phyloP scores from a whole-genome alignment of 2,329 filamentous ascomycete genomes.

The Xylaria sp. region DNA sequence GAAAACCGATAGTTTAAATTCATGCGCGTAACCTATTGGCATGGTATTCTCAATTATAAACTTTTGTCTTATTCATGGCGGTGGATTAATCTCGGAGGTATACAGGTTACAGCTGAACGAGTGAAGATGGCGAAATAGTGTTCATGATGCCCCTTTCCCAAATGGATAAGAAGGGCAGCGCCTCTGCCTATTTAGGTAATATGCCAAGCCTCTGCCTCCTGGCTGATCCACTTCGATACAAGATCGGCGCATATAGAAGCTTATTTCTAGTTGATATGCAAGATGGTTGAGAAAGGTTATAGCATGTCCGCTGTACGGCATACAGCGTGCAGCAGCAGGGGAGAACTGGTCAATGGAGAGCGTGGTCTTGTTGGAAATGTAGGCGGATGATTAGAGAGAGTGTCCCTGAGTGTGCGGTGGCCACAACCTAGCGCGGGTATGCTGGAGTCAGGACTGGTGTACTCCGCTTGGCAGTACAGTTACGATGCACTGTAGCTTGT shows the following conservation, averaged over 20 bases:
- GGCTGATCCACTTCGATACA: neutral
- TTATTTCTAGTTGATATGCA: neutral
- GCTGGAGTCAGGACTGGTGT: constrained; percentile 4
- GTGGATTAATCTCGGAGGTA: neutral
- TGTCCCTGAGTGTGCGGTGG: neutral
- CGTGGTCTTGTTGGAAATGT: neutral
- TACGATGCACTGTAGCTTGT: constrained; percentile 8
- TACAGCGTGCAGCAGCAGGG: neutral
- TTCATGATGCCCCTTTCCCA: neutral
- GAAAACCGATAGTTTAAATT: constrained; percentile 28
- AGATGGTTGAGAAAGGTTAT: neutral
- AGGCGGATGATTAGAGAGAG: neutral
- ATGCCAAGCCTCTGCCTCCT: constrained; percentile 21
- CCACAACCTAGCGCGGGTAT: neutral
- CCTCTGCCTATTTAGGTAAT: constrained; percentile 14
- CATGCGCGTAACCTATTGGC: constrained; percentile 1
- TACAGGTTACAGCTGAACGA: constrained; percentile 4
- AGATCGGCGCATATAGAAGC: constrained; percentile 11
- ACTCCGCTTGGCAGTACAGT: neutral
- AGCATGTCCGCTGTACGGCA: neutral
- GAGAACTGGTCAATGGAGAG: neutral
- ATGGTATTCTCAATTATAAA: neutral
- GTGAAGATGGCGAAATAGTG: constrained; percentile 1
- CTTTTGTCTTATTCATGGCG: neutral
- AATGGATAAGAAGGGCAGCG: constrained; percentile 11